A percentile compares a stretch with the other conserved stretches of the same genome.
phyloP scores from a whole-genome alignment of 345 rosid genomes.

The Gossypium stocksii region DNA sequence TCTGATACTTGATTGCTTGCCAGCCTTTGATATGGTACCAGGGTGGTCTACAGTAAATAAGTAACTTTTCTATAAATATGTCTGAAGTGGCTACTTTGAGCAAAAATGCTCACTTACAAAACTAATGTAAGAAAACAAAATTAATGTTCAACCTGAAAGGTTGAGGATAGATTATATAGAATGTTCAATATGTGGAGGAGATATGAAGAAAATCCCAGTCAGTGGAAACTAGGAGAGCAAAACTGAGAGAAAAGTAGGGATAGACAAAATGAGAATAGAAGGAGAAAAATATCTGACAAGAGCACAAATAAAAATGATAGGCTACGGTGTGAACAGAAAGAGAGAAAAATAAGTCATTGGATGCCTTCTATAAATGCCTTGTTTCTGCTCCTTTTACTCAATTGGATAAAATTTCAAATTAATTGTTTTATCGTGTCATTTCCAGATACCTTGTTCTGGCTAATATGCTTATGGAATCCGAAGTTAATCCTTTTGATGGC shows the following conservation, averaged over 20 bases:
- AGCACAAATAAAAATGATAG: background rate
- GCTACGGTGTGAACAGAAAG: background rate
- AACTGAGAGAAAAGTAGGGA: slow-evolving; percentile 7
- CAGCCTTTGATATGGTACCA: background rate
- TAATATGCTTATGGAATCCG: slow-evolving; percentile 99
- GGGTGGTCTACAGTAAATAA: background rate
- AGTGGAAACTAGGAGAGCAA: background rate
- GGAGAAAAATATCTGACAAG: background rate
- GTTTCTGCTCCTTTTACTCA: background rate
- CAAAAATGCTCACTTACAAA: background rate
- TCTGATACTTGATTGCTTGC: background rate
- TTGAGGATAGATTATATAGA: background rate
- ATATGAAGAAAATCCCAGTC: slow-evolving; percentile 7
- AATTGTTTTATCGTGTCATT: background rate
- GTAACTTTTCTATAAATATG: background rate
- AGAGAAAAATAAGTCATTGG: background rate
- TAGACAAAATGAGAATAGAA: background rate
- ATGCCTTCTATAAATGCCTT: background rate
- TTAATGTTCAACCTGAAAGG: background rate
- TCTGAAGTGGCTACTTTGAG: background rate
- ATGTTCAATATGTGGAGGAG: background rate
- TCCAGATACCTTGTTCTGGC: slow-evolving; percentile 93
- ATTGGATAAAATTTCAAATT: slow-evolving; percentile 3
- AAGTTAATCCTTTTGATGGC: slow-evolving; percentile 98
- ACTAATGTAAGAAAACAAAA: background rate